Base-by-base conservation (phyloP, 2,329 filamentous ascomycete species). In the Tetracladium maxilliforme region DNA sequence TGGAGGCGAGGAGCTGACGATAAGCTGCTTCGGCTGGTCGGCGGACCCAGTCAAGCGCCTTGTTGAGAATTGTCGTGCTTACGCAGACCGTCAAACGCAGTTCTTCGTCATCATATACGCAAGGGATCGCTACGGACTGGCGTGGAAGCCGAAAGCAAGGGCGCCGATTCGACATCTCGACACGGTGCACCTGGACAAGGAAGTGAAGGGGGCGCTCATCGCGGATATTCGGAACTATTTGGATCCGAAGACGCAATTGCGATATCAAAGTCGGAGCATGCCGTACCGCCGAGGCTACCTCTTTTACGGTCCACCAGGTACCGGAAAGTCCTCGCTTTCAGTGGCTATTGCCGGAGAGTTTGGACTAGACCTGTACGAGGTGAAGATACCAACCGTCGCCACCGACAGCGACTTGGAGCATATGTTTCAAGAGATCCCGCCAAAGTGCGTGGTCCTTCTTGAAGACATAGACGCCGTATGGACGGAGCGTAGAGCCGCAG, bases 211-310 rank as follows among this genome's bases (percentile, higher is more conserved):
- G 14, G 44, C 51, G 4, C 54, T 68, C 4, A 42, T 67, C 1
- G 40, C 43, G 11, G 63, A 68, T 29, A 57, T 65, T 18, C 51
- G 52, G 7, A 64, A 65, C 22, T 68, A 67, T 29, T 45, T 68
- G 4, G 54, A 61, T 13, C 55, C 55, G 2, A 50, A 46, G 24
- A 56, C 54, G 0, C 49, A 52, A 28, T 53, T 58, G 19, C 71
- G 71, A 50, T 81, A 82, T 30, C 62, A 70, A 8, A 64, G 64
- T 16, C 61, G 74, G 6, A 72, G 80, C 0, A 81, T 90, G 17
- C 80, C 79, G 0, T 72, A 87, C 25, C 61, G 81, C 2, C 56
- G 81, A 20, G 82, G 82, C 0, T 87, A 87, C 39, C 59, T 90
- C 1, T 78, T 90, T 30, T 64, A 83, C 38, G 81, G 81, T 0